A percentile compares a stretch with the other conserved stretches of the same genome.
Conservation (phyloP, 129 eudicot species). For the Lactuca saligna region DNA sequence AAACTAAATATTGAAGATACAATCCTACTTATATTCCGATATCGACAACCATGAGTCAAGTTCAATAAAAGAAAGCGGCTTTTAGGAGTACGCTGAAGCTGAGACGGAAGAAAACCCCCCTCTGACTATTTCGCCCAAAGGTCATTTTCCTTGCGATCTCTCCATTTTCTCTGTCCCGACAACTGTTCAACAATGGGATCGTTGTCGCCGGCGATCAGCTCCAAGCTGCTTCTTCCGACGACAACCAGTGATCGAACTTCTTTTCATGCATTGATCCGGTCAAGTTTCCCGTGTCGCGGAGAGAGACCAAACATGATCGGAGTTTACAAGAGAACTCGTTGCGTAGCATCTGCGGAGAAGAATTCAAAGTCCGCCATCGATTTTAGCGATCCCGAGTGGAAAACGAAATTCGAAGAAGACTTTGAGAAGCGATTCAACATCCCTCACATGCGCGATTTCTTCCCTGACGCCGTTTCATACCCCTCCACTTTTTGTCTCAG, state of each 20-base stretch:
- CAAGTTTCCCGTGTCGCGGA: constrained; percentile 10
- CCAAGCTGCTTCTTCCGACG: constrained; percentile 38
- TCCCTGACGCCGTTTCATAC: constrained; percentile 50
- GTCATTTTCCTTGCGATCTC: constrained; percentile 18
- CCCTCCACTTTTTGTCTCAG: constrained; percentile 92
- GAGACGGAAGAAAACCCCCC: constrained; percentile 9
- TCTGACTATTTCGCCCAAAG: constrained; percentile 34
- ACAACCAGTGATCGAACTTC: constrained; percentile 18
- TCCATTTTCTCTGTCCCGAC: not conserved
- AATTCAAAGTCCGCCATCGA: constrained; percentile 31
- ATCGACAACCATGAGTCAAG: no score
- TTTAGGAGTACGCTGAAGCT: constrained; percentile 25
- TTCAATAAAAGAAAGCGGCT: no score
- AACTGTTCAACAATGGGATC: constrained; percentile 53
- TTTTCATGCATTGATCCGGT: constrained; percentile 19
- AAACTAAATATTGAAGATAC: no score
- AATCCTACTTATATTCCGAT: no score
- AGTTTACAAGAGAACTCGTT: constrained; percentile 16
- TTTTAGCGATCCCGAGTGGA: constrained; percentile 83
- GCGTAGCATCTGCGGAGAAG: constrained; percentile 8
- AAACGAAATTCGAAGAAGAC: constrained; percentile 52
- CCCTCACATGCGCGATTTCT: constrained; percentile 72
- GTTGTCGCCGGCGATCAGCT: constrained; percentile 68
- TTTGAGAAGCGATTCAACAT: constrained; percentile 65
- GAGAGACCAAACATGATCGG: constrained; percentile 14